Percentiles rank a stretch among this genome's conserved stretches.
phyloP scores from a whole-genome alignment of 495 filamentous ascomycete genomes.

The Aspergillus carlsbadensis region DNA sequence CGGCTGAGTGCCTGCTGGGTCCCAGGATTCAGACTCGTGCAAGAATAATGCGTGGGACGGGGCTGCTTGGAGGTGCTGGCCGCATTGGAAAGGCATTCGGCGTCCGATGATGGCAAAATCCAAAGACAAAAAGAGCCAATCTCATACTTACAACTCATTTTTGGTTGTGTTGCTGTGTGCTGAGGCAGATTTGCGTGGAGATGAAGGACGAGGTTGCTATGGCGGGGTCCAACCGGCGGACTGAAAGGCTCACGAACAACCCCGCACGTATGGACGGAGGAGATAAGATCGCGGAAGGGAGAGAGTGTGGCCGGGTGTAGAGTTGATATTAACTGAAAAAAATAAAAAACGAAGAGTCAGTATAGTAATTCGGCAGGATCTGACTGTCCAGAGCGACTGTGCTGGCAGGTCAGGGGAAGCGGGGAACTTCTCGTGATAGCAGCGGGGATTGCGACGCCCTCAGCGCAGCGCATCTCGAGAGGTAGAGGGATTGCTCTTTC shows the following conservation, averaged over 20 bases:
- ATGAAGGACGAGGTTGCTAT: conserved; percentile 11
- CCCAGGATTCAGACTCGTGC: conserved; percentile 7
- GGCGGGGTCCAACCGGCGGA: conserved; percentile 21
- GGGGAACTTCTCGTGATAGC: not conserved
- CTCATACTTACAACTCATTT: conserved; percentile 50
- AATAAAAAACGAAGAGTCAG: not conserved
- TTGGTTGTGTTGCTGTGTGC: conserved; percentile 22
- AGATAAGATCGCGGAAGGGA: not conserved
- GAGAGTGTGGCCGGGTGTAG: not conserved
- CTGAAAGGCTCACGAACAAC: conserved; percentile 20
- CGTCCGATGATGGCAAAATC: not conserved
- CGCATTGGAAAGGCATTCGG: not conserved
- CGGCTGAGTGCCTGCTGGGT: conserved; percentile 7
- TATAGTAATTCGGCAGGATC: not conserved
- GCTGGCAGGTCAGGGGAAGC: not conserved
- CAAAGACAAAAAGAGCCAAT: conserved; percentile 2
- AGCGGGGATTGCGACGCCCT: not conserved
- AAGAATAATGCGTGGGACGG: conserved; percentile 7
- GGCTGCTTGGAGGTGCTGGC: not conserved
- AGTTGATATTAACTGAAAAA: not conserved
- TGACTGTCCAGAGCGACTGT: not conserved
- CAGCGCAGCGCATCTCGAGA: no score
- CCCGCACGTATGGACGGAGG: conserved; percentile 22
- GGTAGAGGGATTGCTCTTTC: no score
- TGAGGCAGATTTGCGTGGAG: not conserved